Conservation (phyloP, 2,329 filamentous ascomycete species). For the Rasamsonia emersonii region DNA sequence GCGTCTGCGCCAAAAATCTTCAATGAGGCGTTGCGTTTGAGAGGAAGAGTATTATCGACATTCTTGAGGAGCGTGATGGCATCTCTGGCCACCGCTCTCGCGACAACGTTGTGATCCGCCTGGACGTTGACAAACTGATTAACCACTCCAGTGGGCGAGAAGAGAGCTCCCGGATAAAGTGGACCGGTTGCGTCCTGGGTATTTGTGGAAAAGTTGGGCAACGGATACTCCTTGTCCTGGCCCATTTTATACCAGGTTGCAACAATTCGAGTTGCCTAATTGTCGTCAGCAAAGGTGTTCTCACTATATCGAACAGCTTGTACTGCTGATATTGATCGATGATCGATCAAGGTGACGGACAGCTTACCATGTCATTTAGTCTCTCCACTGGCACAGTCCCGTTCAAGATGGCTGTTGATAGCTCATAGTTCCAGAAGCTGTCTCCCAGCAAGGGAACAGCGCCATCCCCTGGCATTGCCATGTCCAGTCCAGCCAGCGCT, state of each 20-base stretch:
- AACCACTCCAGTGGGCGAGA: conserved; percentile 54
- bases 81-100: conserved; percentile 45
- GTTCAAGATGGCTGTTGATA: conserved; percentile 48
- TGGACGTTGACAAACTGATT: conserved; percentile 61
- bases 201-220: conserved; percentile 52
- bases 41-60: conserved; percentile 46
- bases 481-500: conserved; percentile 56
- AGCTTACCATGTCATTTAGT: conserved; percentile 42
- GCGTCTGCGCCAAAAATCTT: conserved; percentile 45
- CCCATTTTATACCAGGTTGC: conserved; percentile 50
- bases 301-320: not conserved
- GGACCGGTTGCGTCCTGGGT: conserved; percentile 48
- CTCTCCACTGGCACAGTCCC: conserved; percentile 49
- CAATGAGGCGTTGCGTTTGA: conserved; percentile 30
- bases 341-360: not conserved
- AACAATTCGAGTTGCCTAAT: conserved; percentile 45
- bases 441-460: conserved; percentile 43
- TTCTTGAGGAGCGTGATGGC: conserved; percentile 57
- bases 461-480: conserved; percentile 60
- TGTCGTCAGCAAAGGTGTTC: conserved; percentile 9
- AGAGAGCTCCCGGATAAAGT: conserved; percentile 49
- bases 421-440: conserved; percentile 48
- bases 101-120: conserved; percentile 43
- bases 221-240: conserved; percentile 50
- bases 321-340: no score